Evolutionary conservation across 495 filamentous ascomycete genomes (phyloP).

Genomic region (Schizothecium vesticola): DNA sequence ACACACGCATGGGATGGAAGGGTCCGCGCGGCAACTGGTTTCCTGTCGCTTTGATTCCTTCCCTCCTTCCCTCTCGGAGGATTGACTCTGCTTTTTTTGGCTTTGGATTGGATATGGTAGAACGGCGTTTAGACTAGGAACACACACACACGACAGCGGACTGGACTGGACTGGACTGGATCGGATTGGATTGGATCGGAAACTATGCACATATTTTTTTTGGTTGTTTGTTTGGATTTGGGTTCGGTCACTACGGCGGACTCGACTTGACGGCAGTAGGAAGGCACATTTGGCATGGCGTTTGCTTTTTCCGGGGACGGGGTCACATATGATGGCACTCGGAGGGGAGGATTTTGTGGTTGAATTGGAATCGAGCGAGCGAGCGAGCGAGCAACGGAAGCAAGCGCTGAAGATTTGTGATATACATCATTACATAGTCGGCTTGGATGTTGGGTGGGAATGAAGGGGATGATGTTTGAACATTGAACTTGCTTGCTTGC

Average conservation of each 20-base stretch:
- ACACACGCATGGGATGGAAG: background rate
- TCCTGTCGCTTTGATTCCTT: too few relatives aligned
- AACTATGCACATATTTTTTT: background rate
- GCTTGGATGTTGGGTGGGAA: background rate
- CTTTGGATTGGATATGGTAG: background rate
- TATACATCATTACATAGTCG: background rate
- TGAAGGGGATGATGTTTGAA: background rate
- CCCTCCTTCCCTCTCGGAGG: too few relatives aligned
- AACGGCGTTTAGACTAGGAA: background rate
- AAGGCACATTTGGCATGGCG: background rate
- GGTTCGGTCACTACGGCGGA: background rate
- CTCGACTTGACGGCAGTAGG: background rate
- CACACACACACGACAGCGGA: background rate
- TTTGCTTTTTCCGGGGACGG: background rate
- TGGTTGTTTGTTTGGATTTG: background rate
- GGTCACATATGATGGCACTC: too few relatives aligned
- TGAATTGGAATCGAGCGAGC: background rate
- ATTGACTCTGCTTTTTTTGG: background rate
- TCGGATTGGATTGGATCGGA: background rate
- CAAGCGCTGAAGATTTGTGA: background rate
- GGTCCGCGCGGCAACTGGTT: too few relatives aligned
- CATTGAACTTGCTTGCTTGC: background rate
- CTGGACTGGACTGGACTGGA: background rate
- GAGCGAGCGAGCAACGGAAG: background rate
- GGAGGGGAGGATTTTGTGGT: background rate